Evolutionary conservation across 164 flowering plant species (phyloP).

Genomic region (Nymphaea thermarum): DNA sequence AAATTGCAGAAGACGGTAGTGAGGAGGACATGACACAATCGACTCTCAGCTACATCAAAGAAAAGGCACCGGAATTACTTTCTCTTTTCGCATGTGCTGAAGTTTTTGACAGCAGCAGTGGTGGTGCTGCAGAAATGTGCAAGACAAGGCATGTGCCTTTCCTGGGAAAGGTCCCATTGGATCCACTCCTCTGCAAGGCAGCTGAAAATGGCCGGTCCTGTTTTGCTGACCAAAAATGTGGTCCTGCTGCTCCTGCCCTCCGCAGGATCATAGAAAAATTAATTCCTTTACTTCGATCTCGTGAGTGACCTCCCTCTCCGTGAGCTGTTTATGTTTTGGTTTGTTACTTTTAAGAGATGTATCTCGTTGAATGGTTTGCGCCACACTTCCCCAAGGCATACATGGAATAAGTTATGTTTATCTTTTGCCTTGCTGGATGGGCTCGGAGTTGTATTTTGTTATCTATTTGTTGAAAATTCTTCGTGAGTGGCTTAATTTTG

Average conservation of each 20-base stretch:
- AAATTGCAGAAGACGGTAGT: conserved; percentile 33
- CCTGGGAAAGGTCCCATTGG: conserved; percentile 88
- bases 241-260: conserved; percentile 60
- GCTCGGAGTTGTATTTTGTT: too few relatives aligned
- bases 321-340: neutral
- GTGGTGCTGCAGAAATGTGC: conserved; percentile 84
- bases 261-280: conserved; percentile 45
- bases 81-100: conserved; percentile 50
- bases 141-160: conserved; percentile 73
- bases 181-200: conserved; percentile 82
- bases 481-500: too few relatives aligned
- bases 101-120: conserved; percentile 78
- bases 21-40: conserved; percentile 51
- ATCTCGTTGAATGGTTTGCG: neutral
- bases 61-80: conserved; percentile 59
- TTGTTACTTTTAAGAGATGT: too few relatives aligned
- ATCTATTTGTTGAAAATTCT: too few relatives aligned
- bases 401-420: too few relatives aligned
- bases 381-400: too few relatives aligned
- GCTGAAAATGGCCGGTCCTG: conserved; percentile 92
- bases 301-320: neutral
- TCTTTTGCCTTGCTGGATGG: too few relatives aligned
- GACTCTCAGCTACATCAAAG: conserved; percentile 35
- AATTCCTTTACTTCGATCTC: conserved; percentile 9
- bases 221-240: conserved; percentile 46